A percentile compares a stretch with the other conserved stretches of the same genome.
phyloP scores from a whole-genome alignment of 1,284 basidiomycete genomes.

The Schizophyllum amplum region DNA sequence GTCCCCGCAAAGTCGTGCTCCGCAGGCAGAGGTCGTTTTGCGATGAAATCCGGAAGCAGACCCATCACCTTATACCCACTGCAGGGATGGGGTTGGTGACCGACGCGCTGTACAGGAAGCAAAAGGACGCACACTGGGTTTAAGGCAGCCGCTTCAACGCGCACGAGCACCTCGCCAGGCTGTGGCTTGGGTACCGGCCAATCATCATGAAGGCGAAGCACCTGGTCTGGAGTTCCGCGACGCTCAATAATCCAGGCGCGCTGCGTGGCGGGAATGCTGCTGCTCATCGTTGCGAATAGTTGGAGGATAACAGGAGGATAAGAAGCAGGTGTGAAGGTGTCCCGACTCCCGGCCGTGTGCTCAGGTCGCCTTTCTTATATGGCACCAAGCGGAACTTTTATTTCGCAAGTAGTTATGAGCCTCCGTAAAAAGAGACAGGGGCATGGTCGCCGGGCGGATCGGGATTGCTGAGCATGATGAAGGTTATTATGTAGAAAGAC shows the following conservation, averaged over 20 bases:
- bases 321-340: too few relatives aligned
- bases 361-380: too few relatives aligned
- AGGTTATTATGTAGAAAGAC: too few relatives aligned
- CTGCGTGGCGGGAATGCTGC: not conserved
- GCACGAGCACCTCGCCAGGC: slow-evolving; percentile 47
- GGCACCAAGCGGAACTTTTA: too few relatives aligned
- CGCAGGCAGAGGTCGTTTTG: slow-evolving; percentile 40
- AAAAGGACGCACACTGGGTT: slow-evolving; percentile 51
- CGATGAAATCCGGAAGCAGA: slow-evolving; percentile 39
- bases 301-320: too few relatives aligned
- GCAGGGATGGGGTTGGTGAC: not conserved
- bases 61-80: slow-evolving; percentile 53
- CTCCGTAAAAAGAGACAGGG: too few relatives aligned
- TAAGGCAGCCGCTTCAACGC: slow-evolving; percentile 54
- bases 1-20: slow-evolving; percentile 59
- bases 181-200: slow-evolving; percentile 37
- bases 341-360: too few relatives aligned
- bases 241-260: not conserved
- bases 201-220: slow-evolving; percentile 35
- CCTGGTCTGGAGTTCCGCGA: slow-evolving; percentile 33
- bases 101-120: not conserved
- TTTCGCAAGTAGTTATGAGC: too few relatives aligned
- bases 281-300: not conserved
- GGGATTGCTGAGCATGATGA: too few relatives aligned
- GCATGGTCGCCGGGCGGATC: too few relatives aligned